Conservation (phyloP, 257 asterid species). For the Ophiorrhiza pumila region DNA sequence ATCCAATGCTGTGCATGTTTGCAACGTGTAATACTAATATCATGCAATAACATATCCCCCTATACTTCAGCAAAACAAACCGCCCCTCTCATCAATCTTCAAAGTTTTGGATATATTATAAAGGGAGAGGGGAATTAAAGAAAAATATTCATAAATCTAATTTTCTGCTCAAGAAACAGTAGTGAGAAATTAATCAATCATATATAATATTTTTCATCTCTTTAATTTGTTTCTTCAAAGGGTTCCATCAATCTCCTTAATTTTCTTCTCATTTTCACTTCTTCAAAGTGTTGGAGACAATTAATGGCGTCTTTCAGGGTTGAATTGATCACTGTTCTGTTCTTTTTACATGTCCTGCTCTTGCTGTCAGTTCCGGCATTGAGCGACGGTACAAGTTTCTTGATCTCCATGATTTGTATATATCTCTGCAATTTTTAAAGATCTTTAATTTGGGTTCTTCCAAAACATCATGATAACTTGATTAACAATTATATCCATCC, state of each 20-base stretch:
- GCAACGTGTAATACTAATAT: constrained; percentile 42
- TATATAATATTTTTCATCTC: no score
- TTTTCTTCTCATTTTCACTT: not conserved
- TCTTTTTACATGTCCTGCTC: constrained; percentile 32
- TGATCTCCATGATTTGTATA: not conserved
- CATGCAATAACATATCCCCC: no score
- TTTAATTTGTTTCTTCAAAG: not conserved
- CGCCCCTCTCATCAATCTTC: not conserved
- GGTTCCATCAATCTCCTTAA: no score
- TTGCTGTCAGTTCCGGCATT: constrained; percentile 22
- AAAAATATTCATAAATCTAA: not conserved
- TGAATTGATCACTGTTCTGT: constrained; percentile 20
- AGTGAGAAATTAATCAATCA: no score
- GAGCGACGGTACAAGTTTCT: constrained; percentile 34
- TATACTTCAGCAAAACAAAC: not conserved
- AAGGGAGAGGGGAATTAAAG: not conserved
- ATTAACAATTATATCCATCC: no score
- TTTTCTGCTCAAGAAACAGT: not conserved
- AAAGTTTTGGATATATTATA: not conserved
- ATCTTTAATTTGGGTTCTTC: no score
- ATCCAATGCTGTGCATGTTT: constrained; percentile 34
- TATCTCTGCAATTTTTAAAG: not conserved
- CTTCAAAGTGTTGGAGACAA: not conserved
- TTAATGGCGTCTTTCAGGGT: constrained; percentile 26
- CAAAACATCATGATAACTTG: no score